Percentiles rank a stretch among this genome's conserved stretches.
phyloP scores from a whole-genome alignment of 2,329 filamentous ascomycete species.

The Colletotrichum karsti region DNA sequence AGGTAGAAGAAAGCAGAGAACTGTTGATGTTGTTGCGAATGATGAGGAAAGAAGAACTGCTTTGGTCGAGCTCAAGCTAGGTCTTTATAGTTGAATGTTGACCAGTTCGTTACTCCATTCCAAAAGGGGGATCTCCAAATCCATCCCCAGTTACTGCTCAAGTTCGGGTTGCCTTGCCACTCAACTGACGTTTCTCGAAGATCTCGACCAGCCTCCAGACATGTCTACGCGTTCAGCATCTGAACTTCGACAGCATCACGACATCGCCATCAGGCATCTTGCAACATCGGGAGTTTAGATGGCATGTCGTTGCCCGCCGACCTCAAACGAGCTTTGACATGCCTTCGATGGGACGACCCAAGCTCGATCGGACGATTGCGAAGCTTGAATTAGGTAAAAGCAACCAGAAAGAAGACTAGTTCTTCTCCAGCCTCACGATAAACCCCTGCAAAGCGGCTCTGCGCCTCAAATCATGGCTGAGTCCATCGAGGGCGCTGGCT shows the following conservation, averaged over 20 bases:
- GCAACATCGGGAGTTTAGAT: conserved; percentile 17
- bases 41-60: neutral
- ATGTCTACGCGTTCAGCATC: neutral
- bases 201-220: neutral
- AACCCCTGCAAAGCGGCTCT: neutral
- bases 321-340: conserved; percentile 11
- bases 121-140: neutral
- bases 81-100: neutral
- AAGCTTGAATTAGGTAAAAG: conserved; percentile 18
- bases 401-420: neutral
- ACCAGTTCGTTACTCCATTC: neutral
- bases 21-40: neutral
- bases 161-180: neutral
- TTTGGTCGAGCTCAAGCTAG: neutral
- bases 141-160: neutral
- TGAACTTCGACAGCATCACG: neutral
- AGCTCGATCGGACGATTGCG: conserved; percentile 5
- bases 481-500: neutral
- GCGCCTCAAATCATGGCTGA: neutral
- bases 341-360: neutral
- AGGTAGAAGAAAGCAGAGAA: neutral
- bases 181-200: conserved; percentile 4
- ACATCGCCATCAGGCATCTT: conserved; percentile 2
- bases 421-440: neutral
- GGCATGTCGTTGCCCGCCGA: conserved; percentile 1